Evolutionary conservation across 23 red algal genomes (phyloP).

Genomic region (Gracilaria gracilis): DNA sequence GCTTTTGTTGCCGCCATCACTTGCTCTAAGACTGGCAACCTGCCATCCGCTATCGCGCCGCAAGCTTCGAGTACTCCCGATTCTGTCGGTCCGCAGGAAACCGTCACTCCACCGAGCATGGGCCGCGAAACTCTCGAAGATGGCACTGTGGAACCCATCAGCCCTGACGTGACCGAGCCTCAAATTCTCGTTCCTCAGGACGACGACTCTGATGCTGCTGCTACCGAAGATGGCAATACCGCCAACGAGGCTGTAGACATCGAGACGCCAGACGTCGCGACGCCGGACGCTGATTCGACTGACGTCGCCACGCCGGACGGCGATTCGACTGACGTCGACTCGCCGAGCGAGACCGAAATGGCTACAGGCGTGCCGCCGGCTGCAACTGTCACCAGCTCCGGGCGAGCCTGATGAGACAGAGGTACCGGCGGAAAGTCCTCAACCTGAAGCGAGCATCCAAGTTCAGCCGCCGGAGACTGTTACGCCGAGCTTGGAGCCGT

Average conservation of each 20-base stretch:
- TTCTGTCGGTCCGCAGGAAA: not conserved
- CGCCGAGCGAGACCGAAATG: not conserved
- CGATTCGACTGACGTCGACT: too few species aligned
- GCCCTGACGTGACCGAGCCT: not conserved
- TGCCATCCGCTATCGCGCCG: not conserved
- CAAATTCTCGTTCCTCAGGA: not conserved
- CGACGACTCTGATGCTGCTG: not conserved
- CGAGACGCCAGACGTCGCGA: too few species aligned
- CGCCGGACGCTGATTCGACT: too few species aligned
- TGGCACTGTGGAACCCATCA: not conserved
- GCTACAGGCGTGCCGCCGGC: not conserved
- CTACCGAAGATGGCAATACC: not conserved
- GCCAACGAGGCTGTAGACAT: not conserved
- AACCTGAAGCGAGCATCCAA: not conserved
- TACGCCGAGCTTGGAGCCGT: not conserved
- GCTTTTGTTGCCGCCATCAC: constrained; percentile 60
- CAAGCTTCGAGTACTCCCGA: not conserved
- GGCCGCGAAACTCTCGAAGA: not conserved
- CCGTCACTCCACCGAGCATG: not conserved
- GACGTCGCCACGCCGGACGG: too few species aligned
- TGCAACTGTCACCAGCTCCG: not conserved
- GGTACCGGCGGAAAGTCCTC: not conserved
- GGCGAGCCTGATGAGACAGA: not conserved
- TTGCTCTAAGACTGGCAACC: constrained; percentile 22
- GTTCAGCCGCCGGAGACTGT: not conserved